Conservation (phyloP, 192 early-diverging fungal genomes). For the Gigaspora rosea region DNA sequence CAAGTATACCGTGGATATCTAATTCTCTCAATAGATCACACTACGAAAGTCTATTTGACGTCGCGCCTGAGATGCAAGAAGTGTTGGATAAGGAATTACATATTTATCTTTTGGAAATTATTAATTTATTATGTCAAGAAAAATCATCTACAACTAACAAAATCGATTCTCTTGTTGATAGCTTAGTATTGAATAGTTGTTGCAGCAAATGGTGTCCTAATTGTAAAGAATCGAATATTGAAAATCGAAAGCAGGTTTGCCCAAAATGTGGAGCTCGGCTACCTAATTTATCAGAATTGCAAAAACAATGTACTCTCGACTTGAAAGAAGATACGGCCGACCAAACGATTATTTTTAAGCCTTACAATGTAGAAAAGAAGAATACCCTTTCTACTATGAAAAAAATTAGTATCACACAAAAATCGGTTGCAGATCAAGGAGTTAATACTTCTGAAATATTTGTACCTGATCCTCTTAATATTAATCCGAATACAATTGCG, state of each 20-base stretch:
- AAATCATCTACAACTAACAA: conserved; percentile 22
- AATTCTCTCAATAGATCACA: conserved; percentile 20
- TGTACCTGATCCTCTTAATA: not conserved
- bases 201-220: not conserved
- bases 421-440: not conserved
- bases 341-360: not conserved
- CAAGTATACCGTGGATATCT: conserved; percentile 3
- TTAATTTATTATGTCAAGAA: conserved; percentile 11
- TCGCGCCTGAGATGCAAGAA: conserved; percentile 3
- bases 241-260: conserved; percentile 28
- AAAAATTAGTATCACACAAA: conserved; percentile 15
- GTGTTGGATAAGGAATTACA: conserved; percentile 16
- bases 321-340: not conserved
- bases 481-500: conserved; percentile 16
- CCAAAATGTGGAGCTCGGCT: conserved; percentile 9
- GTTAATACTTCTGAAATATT: not conserved
- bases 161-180: conserved; percentile 8
- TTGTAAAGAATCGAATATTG: conserved; percentile 21
- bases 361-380: not conserved
- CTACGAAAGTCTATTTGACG: conserved; percentile 18
- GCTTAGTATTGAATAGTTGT: not conserved
- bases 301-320: not conserved
- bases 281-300: conserved; percentile 14
- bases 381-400: not conserved
- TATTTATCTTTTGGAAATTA: conserved; percentile 18